Evolutionary conservation across 2,329 filamentous ascomycete species (phyloP), one percentile per base, ranked within the genome.

Genomic region (Immersiporthe knoxdaviesiana): DNA sequence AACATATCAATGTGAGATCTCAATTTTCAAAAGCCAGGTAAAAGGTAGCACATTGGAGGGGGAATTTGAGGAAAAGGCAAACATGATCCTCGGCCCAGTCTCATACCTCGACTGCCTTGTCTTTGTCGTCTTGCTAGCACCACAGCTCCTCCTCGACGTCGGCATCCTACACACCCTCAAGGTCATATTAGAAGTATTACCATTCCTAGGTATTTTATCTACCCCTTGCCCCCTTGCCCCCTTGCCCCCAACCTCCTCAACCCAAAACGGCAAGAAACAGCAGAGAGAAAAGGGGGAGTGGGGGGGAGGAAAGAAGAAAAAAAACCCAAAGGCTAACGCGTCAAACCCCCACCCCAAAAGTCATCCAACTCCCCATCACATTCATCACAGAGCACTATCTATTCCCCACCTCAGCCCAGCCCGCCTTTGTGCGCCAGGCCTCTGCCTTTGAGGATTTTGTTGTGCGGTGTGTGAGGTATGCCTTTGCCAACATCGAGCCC

Each of bases 391-490:
- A 91, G 74, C 84, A 88, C 68, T 87, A 85, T 72, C 78, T 89
- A 52, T 63, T 82, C 0, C 76, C 78, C 6, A 76, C 75, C 67
- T 74, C 82, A 35, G 72, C 83, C 7, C 84, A 83, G 71, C 82
- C 87, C 7, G 85, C 87, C 1, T 94, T 94, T 73, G 86, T 90
- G n/a, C 88, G 85, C 73, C 84, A 85, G 66, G 88, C 91, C n/a
- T 89, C 90, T 3, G 80, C 87, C 1, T 95, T 94, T 75, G 92
- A 95, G 77, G 91, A 94, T 76, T 78, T 93, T 58, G 91, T 94
- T 63, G 85, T 95, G 69, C 86, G 91, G 70, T 93, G 90, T 75
- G 91, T 96, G 47, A 86, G 91, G 66, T 94, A 92, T 83, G 91
- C 91, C 18, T 95, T 95, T 76, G 87, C 89, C 35, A 86, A 87